A percentile compares a stretch with the other conserved stretches of the same genome.
These are phyloP conservation scores for Aspergillus ustus DNA, from an alignment of 2,329 filamentous ascomycete species.

Conservation along the genomic window DNA sequence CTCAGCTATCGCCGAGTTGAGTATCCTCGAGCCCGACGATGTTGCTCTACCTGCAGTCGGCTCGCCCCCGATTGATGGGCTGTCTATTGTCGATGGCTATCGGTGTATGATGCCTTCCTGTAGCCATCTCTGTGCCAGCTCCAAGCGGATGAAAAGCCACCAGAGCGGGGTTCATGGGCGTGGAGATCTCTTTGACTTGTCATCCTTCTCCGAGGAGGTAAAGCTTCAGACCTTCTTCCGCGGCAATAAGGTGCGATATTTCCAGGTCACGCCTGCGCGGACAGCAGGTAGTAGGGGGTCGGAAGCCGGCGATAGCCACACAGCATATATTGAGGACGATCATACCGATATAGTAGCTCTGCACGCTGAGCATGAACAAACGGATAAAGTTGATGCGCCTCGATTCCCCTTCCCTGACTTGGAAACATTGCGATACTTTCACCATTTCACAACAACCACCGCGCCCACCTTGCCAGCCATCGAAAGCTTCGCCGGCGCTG, in stretches of 20 bases:
- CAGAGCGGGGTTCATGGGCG: conserved; percentile 9
- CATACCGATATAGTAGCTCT: not conserved
- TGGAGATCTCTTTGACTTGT: not conserved
- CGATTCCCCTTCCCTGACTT: not conserved
- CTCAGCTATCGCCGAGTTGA: not conserved
- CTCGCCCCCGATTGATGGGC: conserved; percentile 1
- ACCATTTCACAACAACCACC: conserved; percentile 10
- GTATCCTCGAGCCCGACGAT: conserved; percentile 6
- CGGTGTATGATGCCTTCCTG: conserved; percentile 7
- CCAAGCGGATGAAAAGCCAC: conserved; percentile 16
- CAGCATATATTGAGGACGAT: not conserved
- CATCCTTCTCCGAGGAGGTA: not conserved
- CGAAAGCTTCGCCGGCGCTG: not conserved
- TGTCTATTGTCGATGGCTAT: conserved; percentile 11
- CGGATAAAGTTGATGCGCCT: not conserved
- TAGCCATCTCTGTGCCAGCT: conserved; percentile 15
- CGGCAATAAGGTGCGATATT: conserved; percentile 14
- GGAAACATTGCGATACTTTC: conserved; percentile 13
- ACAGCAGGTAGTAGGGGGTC: too few relatives aligned
- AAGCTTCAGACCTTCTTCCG: conserved; percentile 20
- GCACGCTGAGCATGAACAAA: not conserved
- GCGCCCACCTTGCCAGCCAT: conserved; percentile 5
- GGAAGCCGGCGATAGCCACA: not conserved
- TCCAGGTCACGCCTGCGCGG: conserved; percentile 7
- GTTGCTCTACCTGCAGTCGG: not conserved